Conservation (phyloP, 768 basidiomycete species). For the Saitozyma podzolica region DNA sequence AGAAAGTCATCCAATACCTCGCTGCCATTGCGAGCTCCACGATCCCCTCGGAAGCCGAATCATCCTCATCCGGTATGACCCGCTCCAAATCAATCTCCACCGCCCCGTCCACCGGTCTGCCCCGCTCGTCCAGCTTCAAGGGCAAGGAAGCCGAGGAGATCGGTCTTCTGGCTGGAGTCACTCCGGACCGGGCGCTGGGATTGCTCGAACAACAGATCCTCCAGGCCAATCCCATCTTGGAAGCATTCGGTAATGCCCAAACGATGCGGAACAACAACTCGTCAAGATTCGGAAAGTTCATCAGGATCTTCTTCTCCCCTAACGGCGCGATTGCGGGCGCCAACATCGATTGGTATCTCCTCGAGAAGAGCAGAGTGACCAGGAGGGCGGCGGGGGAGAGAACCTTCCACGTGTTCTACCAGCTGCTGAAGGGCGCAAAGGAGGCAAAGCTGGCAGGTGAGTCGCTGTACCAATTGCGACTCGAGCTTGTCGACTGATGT, state of each 20-base stretch:
- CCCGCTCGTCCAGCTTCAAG: conserved; percentile 65
- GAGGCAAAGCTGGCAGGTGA: conserved; percentile 63
- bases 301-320: conserved; percentile 88
- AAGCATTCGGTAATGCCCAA: conserved; percentile 98
- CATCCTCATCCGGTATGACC: conserved; percentile 61
- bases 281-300: conserved; percentile 92
- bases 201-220: conserved; percentile 93
- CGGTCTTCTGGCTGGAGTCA: conserved; percentile 14
- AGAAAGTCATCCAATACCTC: conserved; percentile 99
- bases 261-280: conserved; percentile 98
- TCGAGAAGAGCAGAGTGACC: conserved; percentile 96
- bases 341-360: conserved; percentile 96
- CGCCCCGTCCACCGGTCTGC: conserved; percentile 60
- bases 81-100: conserved; percentile 54
- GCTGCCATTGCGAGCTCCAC: conserved; percentile 75
- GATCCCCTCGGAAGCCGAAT: conserved; percentile 31
- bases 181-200: conserved; percentile 58
- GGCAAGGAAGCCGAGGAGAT: conserved; percentile 55
- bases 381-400: conserved; percentile 83
- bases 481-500: conserved; percentile 8
- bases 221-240: conserved; percentile 94
- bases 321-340: conserved; percentile 95
- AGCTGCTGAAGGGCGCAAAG: conserved; percentile 76
- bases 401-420: conserved; percentile 96
- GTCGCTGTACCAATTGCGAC: conserved; percentile 32